Conservation (phyloP, 768 basidiomycete species). For the Trametes maxima region DNA sequence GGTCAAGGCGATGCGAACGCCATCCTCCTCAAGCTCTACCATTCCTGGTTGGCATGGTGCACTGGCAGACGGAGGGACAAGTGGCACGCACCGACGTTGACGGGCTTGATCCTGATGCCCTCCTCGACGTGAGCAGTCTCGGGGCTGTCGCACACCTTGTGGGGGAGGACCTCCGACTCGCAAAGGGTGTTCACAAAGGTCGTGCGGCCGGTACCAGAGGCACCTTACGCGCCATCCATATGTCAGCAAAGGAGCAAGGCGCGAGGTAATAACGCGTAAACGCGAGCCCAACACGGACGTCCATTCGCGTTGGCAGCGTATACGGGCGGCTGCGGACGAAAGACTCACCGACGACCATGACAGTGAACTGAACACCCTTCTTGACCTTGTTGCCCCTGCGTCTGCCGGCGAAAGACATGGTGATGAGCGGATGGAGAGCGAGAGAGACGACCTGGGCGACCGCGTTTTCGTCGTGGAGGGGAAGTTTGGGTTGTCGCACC, state of each 20-base stretch:
- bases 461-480: constrained; percentile 25
- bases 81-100: constrained; percentile 77
- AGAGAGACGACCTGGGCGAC: constrained; percentile 24
- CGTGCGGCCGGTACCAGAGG: constrained; percentile 95
- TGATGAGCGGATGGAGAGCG: constrained; percentile 26
- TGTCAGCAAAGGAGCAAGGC: constrained; percentile 10
- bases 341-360: constrained; percentile 93
- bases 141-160: constrained; percentile 84
- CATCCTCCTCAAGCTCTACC: constrained; percentile 96
- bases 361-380: constrained; percentile 97
- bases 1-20: constrained; percentile 95
- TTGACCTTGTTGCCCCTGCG: constrained; percentile 94
- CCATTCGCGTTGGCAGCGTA: constrained; percentile 25
- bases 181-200: constrained; percentile 99
- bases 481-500: constrained; percentile 24
- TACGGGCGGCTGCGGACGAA: constrained; percentile 1
- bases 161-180: constrained; percentile 88
- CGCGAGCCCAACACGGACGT: constrained; percentile 20
- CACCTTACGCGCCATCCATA: constrained; percentile 54
- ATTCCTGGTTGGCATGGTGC: background rate
- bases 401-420: constrained; percentile 84
- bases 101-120: constrained; percentile 92
- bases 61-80: background rate
- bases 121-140: constrained; percentile 93
- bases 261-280: constrained; percentile 14